Percentiles rank a stretch among this genome's conserved stretches.
phyloP scores from a whole-genome alignment of 108 stramenopile genomes.

The Nitzschia sp. region DNA sequence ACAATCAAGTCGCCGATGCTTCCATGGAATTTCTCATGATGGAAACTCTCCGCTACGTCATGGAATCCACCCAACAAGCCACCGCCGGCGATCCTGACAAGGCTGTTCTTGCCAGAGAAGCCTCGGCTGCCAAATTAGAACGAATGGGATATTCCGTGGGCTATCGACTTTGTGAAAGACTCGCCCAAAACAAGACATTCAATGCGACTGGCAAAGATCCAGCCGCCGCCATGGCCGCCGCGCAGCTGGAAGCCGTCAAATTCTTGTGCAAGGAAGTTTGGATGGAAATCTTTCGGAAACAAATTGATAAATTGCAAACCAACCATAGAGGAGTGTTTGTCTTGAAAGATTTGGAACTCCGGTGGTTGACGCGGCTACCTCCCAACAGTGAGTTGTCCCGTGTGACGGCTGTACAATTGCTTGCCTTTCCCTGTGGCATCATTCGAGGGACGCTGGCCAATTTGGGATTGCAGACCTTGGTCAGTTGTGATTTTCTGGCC shows the following conservation, averaged over 20 bases:
- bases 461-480: conserved; percentile 83
- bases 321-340: conserved; percentile 95
- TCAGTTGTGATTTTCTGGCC: conserved; percentile 89
- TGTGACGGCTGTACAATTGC: conserved; percentile 72
- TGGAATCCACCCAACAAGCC: conserved; percentile 41
- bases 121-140: conserved; percentile 82
- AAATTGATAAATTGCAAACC: conserved; percentile 94
- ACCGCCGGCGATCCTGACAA: conserved; percentile 44
- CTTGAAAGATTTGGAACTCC: conserved; percentile 80
- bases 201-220: conserved; percentile 54
- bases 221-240: conserved; percentile 40
- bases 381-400: conserved; percentile 69
- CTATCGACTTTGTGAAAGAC: conserved; percentile 83
- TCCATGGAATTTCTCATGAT: conserved; percentile 77
- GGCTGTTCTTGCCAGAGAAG: conserved; percentile 61
- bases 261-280: conserved; percentile 95
- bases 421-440: conserved; percentile 89
- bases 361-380: conserved; percentile 76
- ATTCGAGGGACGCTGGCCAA: conserved; percentile 87
- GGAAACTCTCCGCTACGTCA: conserved; percentile 73
- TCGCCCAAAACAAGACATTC: conserved; percentile 77
- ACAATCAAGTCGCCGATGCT: conserved; percentile 63
- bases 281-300: conserved; percentile 90
- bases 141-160: conserved; percentile 92
- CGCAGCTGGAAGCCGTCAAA: conserved; percentile 90